Percentiles rank a stretch among this genome's conserved stretches.
phyloP scores from a whole-genome alignment of 768 basidiomycete species.

The Amylocystis lapponica region DNA sequence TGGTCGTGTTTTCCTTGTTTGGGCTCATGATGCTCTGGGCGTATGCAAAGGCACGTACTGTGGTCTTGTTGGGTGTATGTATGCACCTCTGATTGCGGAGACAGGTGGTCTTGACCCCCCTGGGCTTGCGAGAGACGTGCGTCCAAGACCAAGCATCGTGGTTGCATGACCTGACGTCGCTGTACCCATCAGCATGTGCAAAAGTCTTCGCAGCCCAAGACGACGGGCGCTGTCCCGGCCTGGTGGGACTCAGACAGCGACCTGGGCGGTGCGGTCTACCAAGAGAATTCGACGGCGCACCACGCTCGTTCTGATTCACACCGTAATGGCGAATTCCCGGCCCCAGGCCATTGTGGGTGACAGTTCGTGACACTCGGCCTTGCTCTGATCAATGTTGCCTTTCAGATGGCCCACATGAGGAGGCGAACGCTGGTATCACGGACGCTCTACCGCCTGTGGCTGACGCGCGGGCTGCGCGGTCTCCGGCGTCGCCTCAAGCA shows the following conservation, averaged over 20 bases:
- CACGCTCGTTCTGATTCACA: no score
- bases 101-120: constrained; percentile 61
- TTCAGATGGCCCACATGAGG: background rate
- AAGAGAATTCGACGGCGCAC: no score
- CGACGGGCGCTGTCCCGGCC: constrained; percentile 10
- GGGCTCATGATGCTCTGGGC: constrained; percentile 74
- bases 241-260: constrained; percentile 20
- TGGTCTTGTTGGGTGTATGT: background rate
- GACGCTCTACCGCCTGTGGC: constrained; percentile 17
- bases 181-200: constrained; percentile 20
- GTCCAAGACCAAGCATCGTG: constrained; percentile 17
- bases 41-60: constrained; percentile 59
- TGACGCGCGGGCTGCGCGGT: constrained; percentile 8
- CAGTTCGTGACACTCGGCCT: no score
- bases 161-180: background rate
- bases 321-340: background rate
- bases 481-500: background rate
- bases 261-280: constrained; percentile 13
- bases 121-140: constrained; percentile 62
- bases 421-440: constrained; percentile 13
- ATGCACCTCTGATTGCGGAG: background rate
- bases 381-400: no score
- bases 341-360: no score
- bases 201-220: constrained; percentile 15
- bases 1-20: constrained; percentile 58